Evolutionary conservation across 1,284 basidiomycete genomes (phyloP), one percentile per base, ranked within the genome.

Genomic region (Sanghuangporus weigelae): DNA sequence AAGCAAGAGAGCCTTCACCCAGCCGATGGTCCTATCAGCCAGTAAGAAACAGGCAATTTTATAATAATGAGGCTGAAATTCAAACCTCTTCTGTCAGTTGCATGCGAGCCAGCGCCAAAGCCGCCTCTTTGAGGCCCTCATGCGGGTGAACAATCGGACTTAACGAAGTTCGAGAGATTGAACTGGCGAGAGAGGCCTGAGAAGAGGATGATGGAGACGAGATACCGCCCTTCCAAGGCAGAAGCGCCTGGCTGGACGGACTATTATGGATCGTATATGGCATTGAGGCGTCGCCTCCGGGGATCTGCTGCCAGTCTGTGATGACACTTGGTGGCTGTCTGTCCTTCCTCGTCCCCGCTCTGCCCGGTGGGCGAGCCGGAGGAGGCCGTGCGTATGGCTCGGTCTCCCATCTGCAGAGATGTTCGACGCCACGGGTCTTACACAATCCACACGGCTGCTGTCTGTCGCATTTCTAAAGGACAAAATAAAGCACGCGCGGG

Each of bases 361-460:
- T 72, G 65, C 44, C 67, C 0, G 78, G 81, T 3, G 81, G 81
- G 42, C 80, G 73, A 49, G 79, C 79, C 23, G 81, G 82, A 10
- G 77, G 59, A 23, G 82, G 81, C 14, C 81, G 78, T 26, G 79
- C 77, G 49, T 80, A 72, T 26, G 79, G 79, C 16, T 80, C 76
- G 6, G 75, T 76, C 68, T 81, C 81, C 81, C 82, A 84, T 51
- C 79, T 77, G 71, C 83, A 84, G 4, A 83, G 74, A 69, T 84
- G 78, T 19, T 80, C 71, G 21, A 83, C 78, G 10, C 79, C 81
- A 61, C 81, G 73, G 19, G 78, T 76, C 31, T 77, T 74, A 67
- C 83, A 84, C 3, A 81, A 71, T 7, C 78, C 76, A 68, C 82
- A 84, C 3, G 82, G 82, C 64, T 79, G 77, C 64, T 78, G 78